Evolutionary conservation across 257 asterid genomes (phyloP).

Genomic region (Solanum clarkiae): DNA sequence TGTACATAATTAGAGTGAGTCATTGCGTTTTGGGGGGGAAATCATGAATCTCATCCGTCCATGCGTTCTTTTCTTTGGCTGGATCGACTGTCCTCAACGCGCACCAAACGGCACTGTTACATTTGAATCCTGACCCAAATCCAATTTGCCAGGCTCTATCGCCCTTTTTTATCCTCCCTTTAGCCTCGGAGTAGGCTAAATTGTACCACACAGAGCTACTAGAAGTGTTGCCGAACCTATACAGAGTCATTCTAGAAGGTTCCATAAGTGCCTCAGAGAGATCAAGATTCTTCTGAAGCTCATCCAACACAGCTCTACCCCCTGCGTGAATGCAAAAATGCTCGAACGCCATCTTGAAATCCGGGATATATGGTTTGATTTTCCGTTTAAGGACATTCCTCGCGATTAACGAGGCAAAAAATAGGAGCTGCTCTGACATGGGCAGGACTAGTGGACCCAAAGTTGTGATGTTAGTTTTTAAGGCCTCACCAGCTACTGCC

Average conservation of each 20-base stretch:
- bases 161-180: constrained; percentile 32
- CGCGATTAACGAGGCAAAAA: constrained; percentile 28
- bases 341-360: constrained; percentile 51
- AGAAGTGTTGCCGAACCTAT: constrained; percentile 68
- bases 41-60: constrained; percentile 15
- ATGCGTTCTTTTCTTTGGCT: constrained; percentile 18
- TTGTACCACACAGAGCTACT: constrained; percentile 81
- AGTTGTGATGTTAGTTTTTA: constrained; percentile 59
- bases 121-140: constrained; percentile 64
- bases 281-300: constrained; percentile 49
- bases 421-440: constrained; percentile 48
- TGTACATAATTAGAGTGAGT: background rate
- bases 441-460: constrained; percentile 61
- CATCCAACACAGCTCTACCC: constrained; percentile 45
- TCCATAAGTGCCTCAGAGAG: constrained; percentile 62
- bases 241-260: constrained; percentile 61
- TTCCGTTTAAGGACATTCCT: constrained; percentile 10
- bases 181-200: constrained; percentile 51
- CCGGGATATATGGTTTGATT: constrained; percentile 48
- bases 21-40: background rate
- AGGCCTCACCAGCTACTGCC: constrained; percentile 58
- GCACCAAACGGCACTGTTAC: constrained; percentile 64
- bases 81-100: constrained; percentile 25
- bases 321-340: constrained; percentile 55
- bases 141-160: constrained; percentile 64